A percentile compares a stretch with the other conserved stretches of the same genome.
Evolutionary conservation across 257 asterid genomes (phyloP).

Genomic region (Parsonsia alboflavescens): DNA sequence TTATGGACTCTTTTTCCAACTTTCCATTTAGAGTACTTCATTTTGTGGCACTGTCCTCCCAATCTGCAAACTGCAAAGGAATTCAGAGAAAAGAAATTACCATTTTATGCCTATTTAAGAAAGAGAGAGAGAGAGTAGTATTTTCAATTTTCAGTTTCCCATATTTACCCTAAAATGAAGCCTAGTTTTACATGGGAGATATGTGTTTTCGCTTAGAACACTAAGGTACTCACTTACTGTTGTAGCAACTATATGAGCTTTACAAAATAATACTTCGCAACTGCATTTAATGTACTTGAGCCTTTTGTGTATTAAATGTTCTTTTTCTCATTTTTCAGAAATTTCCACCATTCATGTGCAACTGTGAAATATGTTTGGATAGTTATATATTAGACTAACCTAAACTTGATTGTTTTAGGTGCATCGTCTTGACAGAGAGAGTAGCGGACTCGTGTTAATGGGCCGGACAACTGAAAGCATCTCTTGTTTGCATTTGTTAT

Average conservation of each 20-base stretch:
- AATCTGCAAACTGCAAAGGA: background rate
- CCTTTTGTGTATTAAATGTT: background rate
- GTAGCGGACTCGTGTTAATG: constrained; percentile 86
- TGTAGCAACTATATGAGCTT: background rate
- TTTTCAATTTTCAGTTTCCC: background rate
- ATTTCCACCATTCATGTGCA: background rate
- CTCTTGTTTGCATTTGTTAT: constrained; percentile 68
- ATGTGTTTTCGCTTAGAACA: background rate
- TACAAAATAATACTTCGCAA: background rate
- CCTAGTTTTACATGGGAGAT: background rate
- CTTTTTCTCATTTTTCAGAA: background rate
- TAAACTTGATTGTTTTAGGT: constrained; percentile 39
- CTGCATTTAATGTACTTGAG: background rate
- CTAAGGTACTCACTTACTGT: background rate
- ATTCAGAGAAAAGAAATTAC: background rate
- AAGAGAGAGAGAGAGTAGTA: background rate
- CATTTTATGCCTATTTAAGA: background rate
- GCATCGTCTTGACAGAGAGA: constrained; percentile 94
- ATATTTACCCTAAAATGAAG: background rate
- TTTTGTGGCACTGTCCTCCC: background rate
- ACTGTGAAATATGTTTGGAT: background rate
- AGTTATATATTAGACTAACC: background rate
- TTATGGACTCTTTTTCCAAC: background rate
- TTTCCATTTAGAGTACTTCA: background rate
- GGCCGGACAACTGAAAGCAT: constrained; percentile 87